A percentile compares a stretch with the other conserved stretches of the same genome.
Evolutionary conservation across 2,329 filamentous ascomycete species (phyloP).

Genomic region (Arthroderma sp.): DNA sequence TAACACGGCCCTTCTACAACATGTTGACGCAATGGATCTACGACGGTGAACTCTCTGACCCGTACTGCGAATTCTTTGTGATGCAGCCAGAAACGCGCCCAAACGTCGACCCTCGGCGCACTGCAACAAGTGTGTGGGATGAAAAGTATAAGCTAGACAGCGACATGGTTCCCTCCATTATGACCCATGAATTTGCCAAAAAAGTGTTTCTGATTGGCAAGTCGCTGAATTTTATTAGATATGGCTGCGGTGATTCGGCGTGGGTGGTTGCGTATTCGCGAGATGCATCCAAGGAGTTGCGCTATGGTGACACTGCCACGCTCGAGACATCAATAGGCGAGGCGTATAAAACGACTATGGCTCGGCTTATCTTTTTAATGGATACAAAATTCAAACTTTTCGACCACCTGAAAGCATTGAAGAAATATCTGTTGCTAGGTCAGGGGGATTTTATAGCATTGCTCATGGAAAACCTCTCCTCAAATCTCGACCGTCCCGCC

Average conservation of each 20-base stretch:
- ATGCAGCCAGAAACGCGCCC: slow-evolving; percentile 56
- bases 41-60: slow-evolving; percentile 93
- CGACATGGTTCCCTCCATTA: slow-evolving; percentile 82
- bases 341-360: slow-evolving; percentile 97
- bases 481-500: slow-evolving; percentile 88
- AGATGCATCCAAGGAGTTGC: slow-evolving; percentile 76
- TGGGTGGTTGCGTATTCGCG: slow-evolving; percentile 97
- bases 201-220: slow-evolving; percentile 97
- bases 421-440: slow-evolving; percentile 86
- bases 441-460: slow-evolving; percentile 96
- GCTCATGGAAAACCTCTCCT: slow-evolving; percentile 88
- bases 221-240: slow-evolving; percentile 93
- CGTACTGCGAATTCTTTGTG: slow-evolving; percentile 91
- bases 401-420: slow-evolving; percentile 78
- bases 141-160: slow-evolving; percentile 85
- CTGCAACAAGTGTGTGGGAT: slow-evolving; percentile 86
- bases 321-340: slow-evolving; percentile 90
- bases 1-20: slow-evolving; percentile 91
- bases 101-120: slow-evolving; percentile 34
- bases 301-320: slow-evolving; percentile 84
- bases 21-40: slow-evolving; percentile 97
- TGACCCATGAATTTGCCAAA: slow-evolving; percentile 83
- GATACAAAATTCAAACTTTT: slow-evolving; percentile 89
- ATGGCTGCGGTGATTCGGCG: slow-evolving; percentile 81
- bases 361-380: slow-evolving; percentile 84